Evolutionary conservation across 495 filamentous ascomycete species (phyloP).

Genomic region (Geopyxis carbonaria): DNA sequence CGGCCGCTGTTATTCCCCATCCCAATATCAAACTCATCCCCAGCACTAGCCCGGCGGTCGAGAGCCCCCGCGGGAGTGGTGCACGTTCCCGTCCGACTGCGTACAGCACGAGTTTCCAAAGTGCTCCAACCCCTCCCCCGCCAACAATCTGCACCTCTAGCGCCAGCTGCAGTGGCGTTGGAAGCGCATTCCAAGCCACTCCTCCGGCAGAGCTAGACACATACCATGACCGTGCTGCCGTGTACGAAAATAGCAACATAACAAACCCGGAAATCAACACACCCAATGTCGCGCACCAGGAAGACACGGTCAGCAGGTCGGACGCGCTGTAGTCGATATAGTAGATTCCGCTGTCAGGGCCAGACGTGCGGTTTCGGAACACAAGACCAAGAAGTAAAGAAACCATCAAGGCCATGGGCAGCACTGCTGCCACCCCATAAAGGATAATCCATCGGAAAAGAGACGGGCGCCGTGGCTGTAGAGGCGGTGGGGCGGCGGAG

Average conservation of each 20-base stretch:
- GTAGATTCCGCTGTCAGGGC: not conserved
- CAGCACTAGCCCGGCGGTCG: not conserved
- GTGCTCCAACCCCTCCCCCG: not conserved
- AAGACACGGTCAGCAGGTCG: not conserved
- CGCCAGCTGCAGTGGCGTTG: not conserved
- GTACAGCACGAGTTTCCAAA: not conserved
- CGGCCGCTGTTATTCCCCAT: not conserved
- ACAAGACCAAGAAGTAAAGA: not conserved
- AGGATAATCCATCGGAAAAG: too few species aligned
- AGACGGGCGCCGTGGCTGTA: too few species aligned
- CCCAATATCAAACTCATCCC: not conserved
- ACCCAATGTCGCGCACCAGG: not conserved
- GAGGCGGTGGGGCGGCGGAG: too few species aligned
- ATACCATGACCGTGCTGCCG: not conserved
- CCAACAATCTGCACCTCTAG: not conserved
- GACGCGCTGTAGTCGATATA: slow-evolving; percentile 1
- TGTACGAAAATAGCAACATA: not conserved
- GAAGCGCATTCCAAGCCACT: not conserved
- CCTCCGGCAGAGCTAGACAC: not conserved
- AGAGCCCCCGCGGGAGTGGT: not conserved
- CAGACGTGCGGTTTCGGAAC: not conserved
- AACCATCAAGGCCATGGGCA: not conserved
- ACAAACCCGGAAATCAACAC: not conserved
- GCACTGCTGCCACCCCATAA: not conserved
- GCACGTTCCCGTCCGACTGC: not conserved